Evolutionary conservation across 1,284 basidiomycete genomes (phyloP).

Genomic region (Xerocomus minutiporus): DNA sequence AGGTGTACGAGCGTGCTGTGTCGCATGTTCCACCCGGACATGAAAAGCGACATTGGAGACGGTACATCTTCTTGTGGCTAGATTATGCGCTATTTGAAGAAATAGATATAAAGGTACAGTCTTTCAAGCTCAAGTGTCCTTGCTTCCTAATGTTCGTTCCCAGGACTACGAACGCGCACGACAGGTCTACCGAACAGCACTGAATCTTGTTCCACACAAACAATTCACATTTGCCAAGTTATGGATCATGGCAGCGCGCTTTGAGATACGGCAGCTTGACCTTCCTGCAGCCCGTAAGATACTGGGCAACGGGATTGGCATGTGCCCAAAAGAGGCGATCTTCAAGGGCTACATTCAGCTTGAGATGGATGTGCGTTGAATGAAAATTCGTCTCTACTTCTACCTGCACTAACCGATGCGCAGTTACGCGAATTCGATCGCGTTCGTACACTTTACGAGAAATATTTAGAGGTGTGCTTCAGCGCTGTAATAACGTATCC

Average conservation of each 20-base stretch:
- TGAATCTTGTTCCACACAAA: slow-evolving; percentile 90
- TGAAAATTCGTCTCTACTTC: neutral
- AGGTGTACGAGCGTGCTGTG: slow-evolving; percentile 96
- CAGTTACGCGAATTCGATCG: slow-evolving; percentile 93
- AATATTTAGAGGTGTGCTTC: slow-evolving; percentile 77
- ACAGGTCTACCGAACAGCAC: slow-evolving; percentile 89
- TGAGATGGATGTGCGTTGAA: slow-evolving; percentile 70
- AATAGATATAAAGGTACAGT: slow-evolving; percentile 78
- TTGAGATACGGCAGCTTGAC: slow-evolving; percentile 86
- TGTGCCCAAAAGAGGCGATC: slow-evolving; percentile 92
- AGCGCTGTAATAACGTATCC: neutral
- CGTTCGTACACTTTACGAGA: slow-evolving; percentile 89
- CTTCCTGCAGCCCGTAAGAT: slow-evolving; percentile 85
- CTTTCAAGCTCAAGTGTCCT: neutral
- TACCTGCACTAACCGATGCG: slow-evolving; percentile 10
- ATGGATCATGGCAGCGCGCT: slow-evolving; percentile 88
- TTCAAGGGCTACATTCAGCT: slow-evolving; percentile 95
- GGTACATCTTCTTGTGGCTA: slow-evolving; percentile 97
- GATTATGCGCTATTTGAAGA: slow-evolving; percentile 98
- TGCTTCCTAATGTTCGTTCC: slow-evolving; percentile 5
- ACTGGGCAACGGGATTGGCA: slow-evolving; percentile 87
- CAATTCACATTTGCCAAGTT: slow-evolving; percentile 97
- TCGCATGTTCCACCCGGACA: slow-evolving; percentile 88
- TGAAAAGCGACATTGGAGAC: slow-evolving; percentile 89
- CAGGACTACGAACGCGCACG: slow-evolving; percentile 81